A percentile compares a stretch with the other conserved stretches of the same genome.
Evolutionary conservation across 768 basidiomycete genomes (phyloP).

Genomic region (Mycena sanguinolenta): DNA sequence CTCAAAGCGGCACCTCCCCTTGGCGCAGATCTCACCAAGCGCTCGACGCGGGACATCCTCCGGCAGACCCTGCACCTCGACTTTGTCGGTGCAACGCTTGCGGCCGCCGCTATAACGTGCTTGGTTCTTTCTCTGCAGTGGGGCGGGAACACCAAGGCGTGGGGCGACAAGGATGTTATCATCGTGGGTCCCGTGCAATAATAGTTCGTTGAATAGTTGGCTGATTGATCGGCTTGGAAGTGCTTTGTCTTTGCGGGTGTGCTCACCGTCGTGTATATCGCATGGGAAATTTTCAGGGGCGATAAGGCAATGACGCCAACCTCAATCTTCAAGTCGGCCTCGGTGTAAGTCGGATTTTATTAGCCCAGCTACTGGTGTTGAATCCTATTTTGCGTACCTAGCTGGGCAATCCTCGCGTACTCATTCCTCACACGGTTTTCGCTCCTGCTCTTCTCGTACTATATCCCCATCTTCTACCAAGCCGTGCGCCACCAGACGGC

Average conservation of each 20-base stretch:
- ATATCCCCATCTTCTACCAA: constrained; percentile 2
- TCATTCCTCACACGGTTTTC: not conserved
- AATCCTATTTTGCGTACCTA: not conserved
- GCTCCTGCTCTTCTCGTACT: constrained; percentile 4
- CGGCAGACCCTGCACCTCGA: not conserved
- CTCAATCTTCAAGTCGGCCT: not conserved
- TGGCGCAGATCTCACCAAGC: not conserved
- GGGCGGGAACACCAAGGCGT: not conserved
- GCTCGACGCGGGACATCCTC: not conserved
- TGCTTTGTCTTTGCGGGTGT: not conserved
- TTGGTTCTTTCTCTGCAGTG: not conserved
- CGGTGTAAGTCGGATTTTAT: not conserved
- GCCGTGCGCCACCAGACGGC: not conserved
- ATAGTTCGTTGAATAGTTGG: not conserved
- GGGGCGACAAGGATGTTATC: constrained; percentile 7
- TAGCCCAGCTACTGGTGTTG: not conserved
- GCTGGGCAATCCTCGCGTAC: not conserved
- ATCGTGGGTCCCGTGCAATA: not conserved
- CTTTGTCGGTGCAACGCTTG: not conserved
- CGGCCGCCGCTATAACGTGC: not conserved
- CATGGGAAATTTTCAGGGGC: not conserved
- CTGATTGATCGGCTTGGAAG: too few species aligned
- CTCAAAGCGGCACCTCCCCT: not conserved
- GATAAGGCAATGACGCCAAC: not conserved
- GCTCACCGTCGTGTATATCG: not conserved